Conservation (phyloP, 495 filamentous ascomycete genomes). For the Filosporella fistucella region DNA sequence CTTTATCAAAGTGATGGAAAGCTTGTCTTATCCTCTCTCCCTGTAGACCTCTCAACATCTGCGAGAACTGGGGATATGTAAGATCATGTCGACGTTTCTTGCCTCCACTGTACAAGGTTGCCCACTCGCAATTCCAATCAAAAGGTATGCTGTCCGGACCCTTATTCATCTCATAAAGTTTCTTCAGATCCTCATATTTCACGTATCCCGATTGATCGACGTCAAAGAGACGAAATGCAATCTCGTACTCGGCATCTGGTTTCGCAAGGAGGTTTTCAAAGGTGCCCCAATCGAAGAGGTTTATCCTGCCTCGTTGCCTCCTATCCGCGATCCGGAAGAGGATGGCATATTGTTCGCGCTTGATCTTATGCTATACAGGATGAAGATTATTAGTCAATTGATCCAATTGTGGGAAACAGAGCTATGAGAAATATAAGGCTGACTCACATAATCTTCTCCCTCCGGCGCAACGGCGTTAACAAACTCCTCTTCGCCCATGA, state of each 20-base stretch:
- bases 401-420: conserved; percentile 9
- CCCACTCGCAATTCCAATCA: conserved; percentile 96
- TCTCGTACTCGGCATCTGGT: conserved; percentile 97
- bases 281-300: conserved; percentile 78
- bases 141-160: conserved; percentile 79
- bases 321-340: conserved; percentile 89
- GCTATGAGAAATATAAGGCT: conserved; percentile 4
- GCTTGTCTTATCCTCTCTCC: conserved; percentile 94
- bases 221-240: conserved; percentile 95
- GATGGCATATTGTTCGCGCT: conserved; percentile 87
- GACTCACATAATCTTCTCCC: conserved; percentile 83
- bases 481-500: conserved; percentile 80
- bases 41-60: conserved; percentile 95
- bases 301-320: conserved; percentile 63
- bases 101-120: conserved; percentile 85
- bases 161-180: conserved; percentile 79
- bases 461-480: conserved; percentile 85
- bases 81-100: conserved; percentile 80
- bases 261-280: conserved; percentile 93
- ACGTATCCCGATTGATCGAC: conserved; percentile 73
- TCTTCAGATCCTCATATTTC: conserved; percentile 80
- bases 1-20: conserved; percentile 86
- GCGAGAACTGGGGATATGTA: conserved; percentile 95
- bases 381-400: conserved; percentile 24
- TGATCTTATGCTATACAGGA: conserved; percentile 81